A percentile compares a stretch with the other conserved stretches of the same genome.
These are phyloP conservation scores for Xylogone sp. DNA, from an alignment of 2,329 filamentous ascomycete genomes.

Conservation along the genomic window DNA sequence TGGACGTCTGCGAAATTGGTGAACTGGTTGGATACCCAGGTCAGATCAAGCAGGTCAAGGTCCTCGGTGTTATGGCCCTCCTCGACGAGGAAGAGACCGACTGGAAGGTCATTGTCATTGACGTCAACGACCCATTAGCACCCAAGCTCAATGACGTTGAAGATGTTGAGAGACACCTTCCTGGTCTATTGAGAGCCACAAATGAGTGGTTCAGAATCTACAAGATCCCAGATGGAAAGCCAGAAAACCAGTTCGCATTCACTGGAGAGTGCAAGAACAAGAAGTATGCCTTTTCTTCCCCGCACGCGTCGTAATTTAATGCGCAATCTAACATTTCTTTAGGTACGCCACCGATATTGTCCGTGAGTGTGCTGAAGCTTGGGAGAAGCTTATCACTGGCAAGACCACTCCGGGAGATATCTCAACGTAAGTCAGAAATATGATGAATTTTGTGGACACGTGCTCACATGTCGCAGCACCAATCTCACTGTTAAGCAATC, in stretches of 20 bases:
- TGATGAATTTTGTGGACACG: background rate
- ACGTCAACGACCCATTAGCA: slow-evolving; percentile 94
- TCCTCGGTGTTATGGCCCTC: slow-evolving; percentile 97
- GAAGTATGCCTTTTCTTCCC: slow-evolving; percentile 53
- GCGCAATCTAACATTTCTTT: slow-evolving; percentile 10
- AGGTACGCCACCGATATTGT: slow-evolving; percentile 94
- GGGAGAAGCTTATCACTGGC: slow-evolving; percentile 93
- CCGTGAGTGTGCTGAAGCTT: slow-evolving; percentile 92
- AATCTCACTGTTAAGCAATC: slow-evolving; percentile 77
- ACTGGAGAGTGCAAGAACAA: slow-evolving; percentile 99
- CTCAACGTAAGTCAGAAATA: slow-evolving; percentile 64
- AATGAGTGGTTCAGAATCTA: slow-evolving; percentile 99
- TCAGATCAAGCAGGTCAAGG: slow-evolving; percentile 99
- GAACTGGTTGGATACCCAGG: slow-evolving; percentile 95
- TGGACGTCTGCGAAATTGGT: slow-evolving; percentile 99
- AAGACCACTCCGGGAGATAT: slow-evolving; percentile 76
- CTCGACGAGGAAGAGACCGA: slow-evolving; percentile 99
- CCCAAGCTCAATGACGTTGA: slow-evolving; percentile 97
- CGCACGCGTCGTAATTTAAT: background rate
- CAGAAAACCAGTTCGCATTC: slow-evolving; percentile 99
- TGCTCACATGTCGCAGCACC: slow-evolving; percentile 53
- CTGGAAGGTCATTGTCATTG: slow-evolving; percentile 99
- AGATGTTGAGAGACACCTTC: slow-evolving; percentile 97
- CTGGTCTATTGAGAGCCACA: slow-evolving; percentile 92
- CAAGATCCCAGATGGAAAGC: slow-evolving; percentile 99